phyloP scores from a whole-genome alignment of 163 green algal species.

The Scenedesmus sp. region DNA sequence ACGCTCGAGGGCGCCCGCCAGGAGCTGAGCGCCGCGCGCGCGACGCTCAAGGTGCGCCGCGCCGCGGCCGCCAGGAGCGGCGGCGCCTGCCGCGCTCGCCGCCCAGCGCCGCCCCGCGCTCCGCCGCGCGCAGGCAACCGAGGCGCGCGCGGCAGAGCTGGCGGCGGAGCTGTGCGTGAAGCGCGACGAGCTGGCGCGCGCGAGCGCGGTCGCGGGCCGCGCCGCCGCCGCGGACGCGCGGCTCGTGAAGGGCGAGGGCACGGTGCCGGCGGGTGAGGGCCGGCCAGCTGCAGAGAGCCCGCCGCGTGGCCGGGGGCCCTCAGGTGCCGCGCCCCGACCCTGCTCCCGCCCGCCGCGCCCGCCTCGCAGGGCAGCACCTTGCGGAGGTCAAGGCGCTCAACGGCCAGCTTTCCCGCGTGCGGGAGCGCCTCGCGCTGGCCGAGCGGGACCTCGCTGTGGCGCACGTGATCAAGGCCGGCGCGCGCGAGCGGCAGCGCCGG shows the following conservation, averaged over 20 bases:
- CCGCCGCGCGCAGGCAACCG: conserved; percentile 29
- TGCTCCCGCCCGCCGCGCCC: background rate
- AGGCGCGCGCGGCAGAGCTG: conserved; percentile 34
- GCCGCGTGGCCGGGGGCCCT: too few relatives aligned
- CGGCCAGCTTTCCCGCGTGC: conserved; percentile 42
- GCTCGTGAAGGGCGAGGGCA: conserved; percentile 35
- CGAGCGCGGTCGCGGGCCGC: conserved; percentile 43
- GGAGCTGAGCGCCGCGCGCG: conserved; percentile 6
- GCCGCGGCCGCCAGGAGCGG: too few relatives aligned
- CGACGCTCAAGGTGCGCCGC: conserved; percentile 43
- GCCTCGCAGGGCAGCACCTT: conserved; percentile 45
- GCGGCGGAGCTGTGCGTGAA: conserved; percentile 45
- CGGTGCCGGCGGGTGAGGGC: conserved; percentile 26
- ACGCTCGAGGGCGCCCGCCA: conserved; percentile 27
- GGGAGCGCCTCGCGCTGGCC: conserved; percentile 50
- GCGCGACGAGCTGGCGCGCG: conserved; percentile 52
- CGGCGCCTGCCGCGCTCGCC: too few relatives aligned
- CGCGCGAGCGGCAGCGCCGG: too few relatives aligned
- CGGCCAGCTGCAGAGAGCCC: background rate
- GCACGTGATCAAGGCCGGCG: conserved; percentile 47
- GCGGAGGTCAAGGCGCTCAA: conserved; percentile 56
- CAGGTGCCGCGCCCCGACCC: background rate
- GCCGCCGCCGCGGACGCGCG: conserved; percentile 52
- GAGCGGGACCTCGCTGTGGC: conserved; percentile 52
- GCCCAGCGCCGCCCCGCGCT: too few relatives aligned